Percentiles rank a stretch among this genome's conserved stretches.
Evolutionary conservation across 208 protist genomes (phyloP).

Genomic region (Leishmania lainsoni): DNA sequence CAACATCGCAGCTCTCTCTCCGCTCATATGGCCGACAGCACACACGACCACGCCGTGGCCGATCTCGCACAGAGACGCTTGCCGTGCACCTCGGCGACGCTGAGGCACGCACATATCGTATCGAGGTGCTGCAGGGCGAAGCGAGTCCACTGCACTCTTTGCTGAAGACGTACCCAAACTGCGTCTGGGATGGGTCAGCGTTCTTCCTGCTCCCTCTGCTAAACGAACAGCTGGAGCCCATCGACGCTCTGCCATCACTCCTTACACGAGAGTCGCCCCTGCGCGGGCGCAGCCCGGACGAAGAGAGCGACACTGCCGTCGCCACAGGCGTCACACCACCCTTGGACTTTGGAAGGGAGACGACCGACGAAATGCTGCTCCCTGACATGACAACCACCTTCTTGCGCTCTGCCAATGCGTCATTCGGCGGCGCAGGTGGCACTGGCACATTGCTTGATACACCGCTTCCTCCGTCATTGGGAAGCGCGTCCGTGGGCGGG

Average conservation of each 20-base stretch:
- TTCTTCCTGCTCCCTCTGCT: constrained; percentile 40
- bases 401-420: constrained; percentile 13
- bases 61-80: constrained; percentile 15
- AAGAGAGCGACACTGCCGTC: constrained; percentile 1
- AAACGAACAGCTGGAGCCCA: constrained; percentile 15
- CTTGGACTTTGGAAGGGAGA: constrained; percentile 6
- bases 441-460: background rate
- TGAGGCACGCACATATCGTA: constrained; percentile 37
- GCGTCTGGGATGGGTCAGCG: constrained; percentile 39
- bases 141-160: constrained; percentile 34
- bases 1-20: background rate
- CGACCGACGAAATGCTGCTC: constrained; percentile 7
- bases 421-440: constrained; percentile 2
- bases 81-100: constrained; percentile 41
- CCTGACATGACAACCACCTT: constrained; percentile 13
- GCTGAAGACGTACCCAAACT: constrained; percentile 24
- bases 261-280: background rate
- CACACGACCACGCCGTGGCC: background rate
- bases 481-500: background rate
- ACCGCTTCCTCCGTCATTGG: background rate
- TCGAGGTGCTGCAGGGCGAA: constrained; percentile 23
- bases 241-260: constrained; percentile 5
- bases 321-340: background rate
- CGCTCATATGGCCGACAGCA: constrained; percentile 1
- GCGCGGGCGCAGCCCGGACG: constrained; percentile 10